Conservation (phyloP, 345 rosid species). For the Aquilaria malaccensis region DNA sequence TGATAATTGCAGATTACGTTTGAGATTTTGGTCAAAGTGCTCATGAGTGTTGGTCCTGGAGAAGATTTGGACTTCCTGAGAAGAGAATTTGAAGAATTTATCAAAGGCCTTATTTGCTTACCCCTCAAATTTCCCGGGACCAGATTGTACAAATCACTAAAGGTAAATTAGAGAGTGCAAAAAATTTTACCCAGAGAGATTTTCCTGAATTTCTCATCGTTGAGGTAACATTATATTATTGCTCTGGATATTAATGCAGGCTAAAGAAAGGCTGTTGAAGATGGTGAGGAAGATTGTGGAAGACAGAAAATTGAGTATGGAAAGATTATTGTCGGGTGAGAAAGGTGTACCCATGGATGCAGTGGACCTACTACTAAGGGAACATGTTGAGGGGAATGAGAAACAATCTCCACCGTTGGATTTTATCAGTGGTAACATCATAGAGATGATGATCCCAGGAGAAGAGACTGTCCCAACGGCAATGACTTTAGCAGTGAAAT, state of each 20-base stretch:
- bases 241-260: conserved; percentile 35
- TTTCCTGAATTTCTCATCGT: neutral
- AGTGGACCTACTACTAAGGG: conserved; percentile 61
- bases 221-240: neutral
- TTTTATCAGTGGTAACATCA: conserved; percentile 59
- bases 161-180: conserved; percentile 30
- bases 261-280: conserved; percentile 58
- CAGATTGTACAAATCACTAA: conserved; percentile 69
- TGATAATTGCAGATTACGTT: conserved; percentile 60
- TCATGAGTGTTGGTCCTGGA: conserved; percentile 65
- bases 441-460: conserved; percentile 99
- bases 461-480: conserved; percentile 90
- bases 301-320: conserved; percentile 37
- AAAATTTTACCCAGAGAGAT: no score
- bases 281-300: conserved; percentile 59
- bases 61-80: conserved; percentile 59
- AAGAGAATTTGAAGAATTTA: conserved; percentile 70
- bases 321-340: conserved; percentile 14
- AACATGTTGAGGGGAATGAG: conserved; percentile 33
- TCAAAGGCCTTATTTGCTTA: conserved; percentile 87
- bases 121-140: conserved; percentile 92
- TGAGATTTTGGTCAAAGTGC: conserved; percentile 56
- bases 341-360: conserved; percentile 36
- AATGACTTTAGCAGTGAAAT: conserved; percentile 85
- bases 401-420: conserved; percentile 59